Evolutionary conservation across 805 yeast species (phyloP).

Genomic region (Pichia rugopelliculosa): DNA sequence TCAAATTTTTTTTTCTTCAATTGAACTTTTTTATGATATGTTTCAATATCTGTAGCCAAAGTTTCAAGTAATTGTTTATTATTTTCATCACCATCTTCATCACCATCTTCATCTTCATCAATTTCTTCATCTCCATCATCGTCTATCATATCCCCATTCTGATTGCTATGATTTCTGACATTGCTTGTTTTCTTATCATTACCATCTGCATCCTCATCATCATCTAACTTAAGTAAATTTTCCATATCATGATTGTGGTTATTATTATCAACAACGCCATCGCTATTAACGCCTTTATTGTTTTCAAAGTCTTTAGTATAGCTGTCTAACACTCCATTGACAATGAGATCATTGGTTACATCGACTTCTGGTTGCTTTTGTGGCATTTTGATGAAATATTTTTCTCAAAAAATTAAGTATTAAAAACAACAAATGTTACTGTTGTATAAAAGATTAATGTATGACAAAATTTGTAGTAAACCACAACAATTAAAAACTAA

Average conservation of each 20-base stretch:
- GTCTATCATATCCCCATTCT: too few species aligned
- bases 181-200: not conserved
- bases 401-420: not conserved
- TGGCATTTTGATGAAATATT: not conserved
- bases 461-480: not conserved
- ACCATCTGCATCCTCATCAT: not conserved
- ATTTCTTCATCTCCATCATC: not conserved
- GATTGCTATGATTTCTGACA: too few species aligned
- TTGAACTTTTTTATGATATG: conserved; percentile 26
- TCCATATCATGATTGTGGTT: not conserved
- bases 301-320: not conserved
- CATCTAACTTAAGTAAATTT: not conserved
- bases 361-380: not conserved
- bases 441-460: not conserved
- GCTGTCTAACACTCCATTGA: not conserved
- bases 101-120: not conserved
- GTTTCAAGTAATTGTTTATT: conserved; percentile 16
- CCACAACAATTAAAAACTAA: not conserved
- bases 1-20: conserved; percentile 11
- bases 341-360: not conserved
- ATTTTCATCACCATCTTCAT: not conserved
- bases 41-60: conserved; percentile 24
- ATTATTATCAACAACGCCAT: not conserved
- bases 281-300: not conserved
- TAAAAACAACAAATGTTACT: not conserved